Conservation (phyloP, 768 basidiomycete species). For the Podaxis sp. region DNA sequence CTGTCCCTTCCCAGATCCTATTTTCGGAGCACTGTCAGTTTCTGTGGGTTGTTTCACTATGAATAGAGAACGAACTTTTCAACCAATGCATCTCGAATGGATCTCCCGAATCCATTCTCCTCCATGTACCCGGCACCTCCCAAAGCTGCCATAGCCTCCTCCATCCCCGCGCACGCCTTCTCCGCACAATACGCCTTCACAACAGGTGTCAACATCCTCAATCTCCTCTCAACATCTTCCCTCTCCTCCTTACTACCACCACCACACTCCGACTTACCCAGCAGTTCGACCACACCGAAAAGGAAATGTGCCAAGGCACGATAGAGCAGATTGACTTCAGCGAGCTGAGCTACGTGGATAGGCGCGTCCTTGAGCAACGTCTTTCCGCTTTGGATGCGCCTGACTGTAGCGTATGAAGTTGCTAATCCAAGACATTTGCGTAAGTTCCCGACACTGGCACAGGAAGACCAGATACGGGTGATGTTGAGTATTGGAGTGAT, state of each 20-base stretch:
- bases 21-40: constrained; percentile 3
- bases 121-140: constrained; percentile 87
- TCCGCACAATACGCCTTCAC: constrained; percentile 72
- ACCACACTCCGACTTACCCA: constrained; percentile 64
- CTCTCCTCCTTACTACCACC: constrained; percentile 31
- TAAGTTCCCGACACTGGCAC: constrained; percentile 53
- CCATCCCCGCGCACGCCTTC: constrained; percentile 61
- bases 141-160: constrained; percentile 71
- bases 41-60: background rate
- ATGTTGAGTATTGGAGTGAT: constrained; percentile 77
- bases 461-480: constrained; percentile 68
- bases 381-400: constrained; percentile 52
- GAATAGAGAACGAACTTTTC: constrained; percentile 49
- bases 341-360: constrained; percentile 66
- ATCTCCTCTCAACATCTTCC: constrained; percentile 46
- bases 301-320: constrained; percentile 63
- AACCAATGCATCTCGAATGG: constrained; percentile 68
- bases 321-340: constrained; percentile 59
- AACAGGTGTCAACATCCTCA: constrained; percentile 68
- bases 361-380: constrained; percentile 52
- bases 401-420: constrained; percentile 59
- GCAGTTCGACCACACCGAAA: constrained; percentile 56
- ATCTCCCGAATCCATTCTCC: constrained; percentile 70
- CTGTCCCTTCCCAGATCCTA: constrained; percentile 80
- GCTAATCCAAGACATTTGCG: constrained; percentile 67